phyloP scores from a whole-genome alignment of 108 stramenopile genomes.

The Conticribra guillardii region DNA sequence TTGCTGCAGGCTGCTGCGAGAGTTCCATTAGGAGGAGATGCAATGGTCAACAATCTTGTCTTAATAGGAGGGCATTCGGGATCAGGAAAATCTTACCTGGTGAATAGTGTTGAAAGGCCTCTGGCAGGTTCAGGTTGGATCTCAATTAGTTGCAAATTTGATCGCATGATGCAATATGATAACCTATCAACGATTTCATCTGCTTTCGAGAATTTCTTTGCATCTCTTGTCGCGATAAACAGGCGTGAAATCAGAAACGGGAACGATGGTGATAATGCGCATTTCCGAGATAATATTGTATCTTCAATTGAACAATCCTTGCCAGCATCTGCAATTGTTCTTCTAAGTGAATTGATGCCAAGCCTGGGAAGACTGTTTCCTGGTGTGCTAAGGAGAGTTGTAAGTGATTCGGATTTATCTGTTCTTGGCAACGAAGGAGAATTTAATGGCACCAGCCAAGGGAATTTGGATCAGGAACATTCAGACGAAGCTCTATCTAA shows the following conservation, averaged over 20 bases:
- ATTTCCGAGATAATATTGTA: background rate
- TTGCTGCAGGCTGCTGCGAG: background rate
- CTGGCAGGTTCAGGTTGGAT: background rate
- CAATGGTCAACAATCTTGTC: background rate
- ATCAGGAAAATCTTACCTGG: background rate
- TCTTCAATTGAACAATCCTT: background rate
- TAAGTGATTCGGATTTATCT: slow-evolving; percentile 8
- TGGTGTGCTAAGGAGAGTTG: background rate
- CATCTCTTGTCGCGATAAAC: background rate
- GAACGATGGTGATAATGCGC: background rate
- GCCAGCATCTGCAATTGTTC: slow-evolving; percentile 4
- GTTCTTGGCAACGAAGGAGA: background rate
- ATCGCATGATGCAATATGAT: background rate
- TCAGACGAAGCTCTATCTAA: background rate
- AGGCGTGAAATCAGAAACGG: background rate
- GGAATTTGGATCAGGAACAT: background rate
- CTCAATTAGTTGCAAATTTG: background rate
- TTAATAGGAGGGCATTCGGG: background rate
- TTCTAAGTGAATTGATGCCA: slow-evolving; percentile 10
- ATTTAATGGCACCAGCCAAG: background rate
- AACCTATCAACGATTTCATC: background rate
- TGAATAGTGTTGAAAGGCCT: background rate
- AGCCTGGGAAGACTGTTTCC: slow-evolving; percentile 8
- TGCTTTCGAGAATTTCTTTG: background rate
- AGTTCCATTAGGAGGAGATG: background rate